Percentiles rank a stretch among this genome's conserved stretches.
Conservation (phyloP, 108 stramenopile species). For the Nitzschia sp. region DNA sequence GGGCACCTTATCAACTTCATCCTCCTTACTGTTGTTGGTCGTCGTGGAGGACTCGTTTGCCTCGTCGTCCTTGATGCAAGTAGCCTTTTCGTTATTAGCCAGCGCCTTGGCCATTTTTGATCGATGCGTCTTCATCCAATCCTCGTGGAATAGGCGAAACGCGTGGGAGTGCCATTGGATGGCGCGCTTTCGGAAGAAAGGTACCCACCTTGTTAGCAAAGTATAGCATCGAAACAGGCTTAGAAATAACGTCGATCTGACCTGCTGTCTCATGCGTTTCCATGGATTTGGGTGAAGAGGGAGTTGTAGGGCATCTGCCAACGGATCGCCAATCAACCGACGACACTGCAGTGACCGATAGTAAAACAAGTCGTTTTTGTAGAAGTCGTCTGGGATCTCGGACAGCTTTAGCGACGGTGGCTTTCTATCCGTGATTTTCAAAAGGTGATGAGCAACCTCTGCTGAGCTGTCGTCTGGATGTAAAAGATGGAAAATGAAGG, state of each 20-base stretch:
- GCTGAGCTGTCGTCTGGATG: slow-evolving; percentile 67
- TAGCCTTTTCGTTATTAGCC: slow-evolving; percentile 16
- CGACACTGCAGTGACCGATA: slow-evolving; percentile 69
- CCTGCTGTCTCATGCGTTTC: slow-evolving; percentile 17
- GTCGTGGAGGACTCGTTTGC: not conserved
- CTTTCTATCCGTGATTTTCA: slow-evolving; percentile 35
- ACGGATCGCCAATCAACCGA: slow-evolving; percentile 63
- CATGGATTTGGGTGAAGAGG: slow-evolving; percentile 43
- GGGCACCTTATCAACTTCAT: slow-evolving; percentile 19
- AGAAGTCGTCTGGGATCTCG: slow-evolving; percentile 18
- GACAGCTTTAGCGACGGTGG: slow-evolving; percentile 4
- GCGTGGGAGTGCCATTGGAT: slow-evolving; percentile 40
- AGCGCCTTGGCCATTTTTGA: slow-evolving; percentile 49
- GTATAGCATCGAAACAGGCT: slow-evolving; percentile 51
- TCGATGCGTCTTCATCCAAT: slow-evolving; percentile 48
- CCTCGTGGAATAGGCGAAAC: slow-evolving; percentile 33
- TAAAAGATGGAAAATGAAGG: slow-evolving; percentile 49
- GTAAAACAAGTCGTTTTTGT: slow-evolving; percentile 48
- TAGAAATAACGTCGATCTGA: slow-evolving; percentile 36
- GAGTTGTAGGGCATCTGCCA: slow-evolving; percentile 69
- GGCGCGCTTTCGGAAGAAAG: slow-evolving; percentile 29
- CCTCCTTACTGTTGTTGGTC: not conserved
- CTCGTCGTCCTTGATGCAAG: slow-evolving; percentile 8
- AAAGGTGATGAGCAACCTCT: slow-evolving; percentile 67
- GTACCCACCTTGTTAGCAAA: slow-evolving; percentile 38